A percentile compares a stretch with the other conserved stretches of the same genome.
Evolutionary conservation across 306 rosid genomes (phyloP).

Genomic region (Biancaea sappan): DNA sequence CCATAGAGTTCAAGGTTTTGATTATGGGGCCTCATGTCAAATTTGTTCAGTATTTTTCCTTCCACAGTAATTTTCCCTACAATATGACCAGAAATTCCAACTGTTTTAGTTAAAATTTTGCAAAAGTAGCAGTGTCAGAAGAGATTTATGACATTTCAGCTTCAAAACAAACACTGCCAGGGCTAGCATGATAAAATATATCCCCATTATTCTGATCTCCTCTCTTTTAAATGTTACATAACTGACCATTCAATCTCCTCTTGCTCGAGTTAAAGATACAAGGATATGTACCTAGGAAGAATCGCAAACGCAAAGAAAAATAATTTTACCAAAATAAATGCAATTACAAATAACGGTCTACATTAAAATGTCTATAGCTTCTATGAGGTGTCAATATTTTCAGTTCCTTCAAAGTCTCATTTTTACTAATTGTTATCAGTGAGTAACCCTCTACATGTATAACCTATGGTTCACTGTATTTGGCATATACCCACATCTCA

Average conservation of each 20-base stretch:
- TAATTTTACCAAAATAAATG: background rate
- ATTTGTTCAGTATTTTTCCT: slow-evolving; percentile 72
- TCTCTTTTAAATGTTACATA: slow-evolving; percentile 9
- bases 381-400: background rate
- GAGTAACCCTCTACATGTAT: background rate
- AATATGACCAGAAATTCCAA: slow-evolving; percentile 27
- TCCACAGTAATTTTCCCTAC: slow-evolving; percentile 75
- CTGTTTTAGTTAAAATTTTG: slow-evolving; percentile 27
- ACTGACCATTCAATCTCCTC: background rate
- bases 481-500: background rate
- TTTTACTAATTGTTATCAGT: background rate
- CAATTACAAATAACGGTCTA: background rate
- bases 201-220: slow-evolving; percentile 5
- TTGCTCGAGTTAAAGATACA: slow-evolving; percentile 13
- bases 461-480: background rate
- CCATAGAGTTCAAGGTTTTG: slow-evolving; percentile 77
- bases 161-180: slow-evolving; percentile 27
- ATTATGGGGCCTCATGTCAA: slow-evolving; percentile 84
- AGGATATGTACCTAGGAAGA: background rate
- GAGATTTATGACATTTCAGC: slow-evolving; percentile 17
- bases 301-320: slow-evolving; percentile 5
- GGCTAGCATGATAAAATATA: background rate
- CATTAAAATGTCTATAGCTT: background rate
- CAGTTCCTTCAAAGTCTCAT: background rate
- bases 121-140: slow-evolving; percentile 20